Base-by-base conservation (phyloP, 306 rosid species). In the Pyrus betulifolia region DNA sequence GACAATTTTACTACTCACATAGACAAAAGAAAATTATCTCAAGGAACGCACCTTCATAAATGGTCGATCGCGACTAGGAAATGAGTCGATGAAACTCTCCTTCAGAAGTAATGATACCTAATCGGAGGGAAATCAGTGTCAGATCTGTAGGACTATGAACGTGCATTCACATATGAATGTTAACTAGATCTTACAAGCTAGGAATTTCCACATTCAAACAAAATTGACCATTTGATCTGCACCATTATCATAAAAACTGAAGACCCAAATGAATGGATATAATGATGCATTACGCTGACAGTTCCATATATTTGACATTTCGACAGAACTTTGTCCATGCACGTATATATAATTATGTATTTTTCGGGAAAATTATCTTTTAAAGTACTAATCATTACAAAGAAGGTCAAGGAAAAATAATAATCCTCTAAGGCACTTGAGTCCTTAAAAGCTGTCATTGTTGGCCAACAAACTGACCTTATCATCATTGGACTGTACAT, bases 31-130 rank as follows among this genome's bases (percentile, higher is more conserved):
- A 78, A 75, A 44, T 2, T 54, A 70, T 42, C 64, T 72, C 52
- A 77, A 27, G 45, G 78, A 71, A 68, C 86, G 66, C 57, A 96
- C 99, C 99, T 96, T 96, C 98, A 96, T 88, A 88, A 96, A 96
- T 69, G 99, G 86, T 52, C 87, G 93, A 84, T 92, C 99, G 9
- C 91, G 96, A 68, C 83, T 82, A 46, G 97, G 90, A 78, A 89
- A 92, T 11, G 99, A 96, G 82, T 96, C 97, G 0, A 96, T 91
- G 86, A 89, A 96, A 86, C 99, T 96, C 87, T 96, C 99, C 89
- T 87, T 96, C 93, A 96, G 74, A 82, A 96, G 99, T 86, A 96
- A 85, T 2, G 99, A 96, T 49, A 96, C 99, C 99, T 96, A 75
- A 64, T 75, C 58, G 45, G 67, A 80, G 77, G 54, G 46, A 68